Conservation (phyloP, 495 filamentous ascomycete species). For the Podospora tetraspora region DNA sequence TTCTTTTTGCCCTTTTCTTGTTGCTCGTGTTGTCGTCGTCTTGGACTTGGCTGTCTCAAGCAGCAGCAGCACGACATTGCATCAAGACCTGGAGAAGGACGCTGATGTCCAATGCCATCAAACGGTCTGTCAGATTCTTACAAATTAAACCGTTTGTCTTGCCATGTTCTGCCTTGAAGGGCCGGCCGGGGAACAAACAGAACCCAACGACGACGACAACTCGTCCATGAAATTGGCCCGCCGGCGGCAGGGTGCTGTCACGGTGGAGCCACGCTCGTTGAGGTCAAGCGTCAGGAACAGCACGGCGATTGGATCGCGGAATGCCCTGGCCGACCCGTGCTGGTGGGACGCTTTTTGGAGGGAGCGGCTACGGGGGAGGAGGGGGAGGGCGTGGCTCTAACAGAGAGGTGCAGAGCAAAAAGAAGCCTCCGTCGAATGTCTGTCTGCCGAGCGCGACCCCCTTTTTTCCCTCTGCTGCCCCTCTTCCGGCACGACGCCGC, state of each 20-base stretch:
- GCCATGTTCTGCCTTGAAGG: neutral
- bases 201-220: neutral
- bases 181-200: neutral
- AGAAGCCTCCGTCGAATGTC: conserved; percentile 3
- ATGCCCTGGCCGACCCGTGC: conserved; percentile 32
- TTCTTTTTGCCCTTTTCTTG: neutral
- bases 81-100: no score
- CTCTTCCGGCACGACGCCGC: neutral
- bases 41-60: neutral
- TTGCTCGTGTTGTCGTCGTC: neutral
- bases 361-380: conserved; percentile 6
- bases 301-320: conserved; percentile 43
- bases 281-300: conserved; percentile 45
- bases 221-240: conserved; percentile 14
- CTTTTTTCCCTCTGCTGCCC: neutral
- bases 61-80: neutral
- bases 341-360: conserved; percentile 26
- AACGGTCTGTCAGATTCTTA: neutral
- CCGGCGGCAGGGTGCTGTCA: conserved; percentile 2
- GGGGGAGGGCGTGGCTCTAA: neutral
- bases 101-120: neutral
- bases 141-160: neutral
- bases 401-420: neutral
- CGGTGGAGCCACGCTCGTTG: conserved; percentile 11
- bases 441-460: neutral